Conservation (phyloP, 2,329 filamentous ascomycete genomes). For the Fusarium bactridioides region DNA sequence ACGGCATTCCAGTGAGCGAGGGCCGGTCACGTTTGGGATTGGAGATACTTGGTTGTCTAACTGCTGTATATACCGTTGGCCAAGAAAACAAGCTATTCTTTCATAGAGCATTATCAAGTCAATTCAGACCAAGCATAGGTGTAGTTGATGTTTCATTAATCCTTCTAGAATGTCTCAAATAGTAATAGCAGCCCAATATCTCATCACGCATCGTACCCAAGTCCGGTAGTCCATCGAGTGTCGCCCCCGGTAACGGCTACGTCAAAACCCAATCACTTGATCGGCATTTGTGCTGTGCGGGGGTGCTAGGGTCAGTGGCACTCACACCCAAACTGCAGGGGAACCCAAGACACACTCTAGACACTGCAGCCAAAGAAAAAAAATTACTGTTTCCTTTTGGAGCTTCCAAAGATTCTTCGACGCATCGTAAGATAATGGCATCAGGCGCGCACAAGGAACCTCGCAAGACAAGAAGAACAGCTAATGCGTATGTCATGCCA, state of each 20-base stretch:
- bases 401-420: background rate
- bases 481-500: slow-evolving; percentile 38
- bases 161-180: background rate
- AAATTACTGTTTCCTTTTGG: background rate
- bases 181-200: background rate
- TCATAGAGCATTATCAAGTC: fast-evolving
- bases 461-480: slow-evolving; percentile 38
- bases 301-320: background rate
- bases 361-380: slow-evolving; percentile 1
- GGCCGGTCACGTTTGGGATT: background rate
- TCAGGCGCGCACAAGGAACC: slow-evolving; percentile 14
- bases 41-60: background rate
- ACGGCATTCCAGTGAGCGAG: background rate
- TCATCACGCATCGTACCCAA: background rate
- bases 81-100: fast-evolving
- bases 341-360: background rate
- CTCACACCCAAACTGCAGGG: slow-evolving; percentile 2
- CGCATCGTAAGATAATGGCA: slow-evolving; percentile 20
- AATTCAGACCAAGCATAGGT: fast-evolving
- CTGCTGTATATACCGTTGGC: background rate
- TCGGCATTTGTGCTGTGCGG: slow-evolving; percentile 11
- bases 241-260: slow-evolving; percentile 25
- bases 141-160: background rate
- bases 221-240: background rate
- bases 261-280: slow-evolving; percentile 1